phyloP scores from a whole-genome alignment of 768 basidiomycete species.

The Myochromella boudieri region DNA sequence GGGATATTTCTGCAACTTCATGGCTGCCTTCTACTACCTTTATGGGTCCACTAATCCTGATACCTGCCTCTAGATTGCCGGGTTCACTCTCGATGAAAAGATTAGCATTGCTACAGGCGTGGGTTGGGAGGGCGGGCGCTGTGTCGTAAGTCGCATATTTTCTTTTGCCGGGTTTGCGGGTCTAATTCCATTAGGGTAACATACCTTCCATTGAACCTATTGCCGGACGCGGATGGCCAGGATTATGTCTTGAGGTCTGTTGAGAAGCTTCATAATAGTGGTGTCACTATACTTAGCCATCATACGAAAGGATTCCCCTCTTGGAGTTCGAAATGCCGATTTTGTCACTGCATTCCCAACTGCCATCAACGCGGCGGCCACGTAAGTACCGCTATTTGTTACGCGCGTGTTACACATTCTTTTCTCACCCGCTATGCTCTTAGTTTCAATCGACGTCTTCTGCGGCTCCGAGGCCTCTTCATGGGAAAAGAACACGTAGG shows the following conservation, averaged over 20 bases:
- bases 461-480: constrained; percentile 71
- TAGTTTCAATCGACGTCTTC: constrained; percentile 75
- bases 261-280: not conserved
- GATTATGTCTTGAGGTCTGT: constrained; percentile 68
- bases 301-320: constrained; percentile 56
- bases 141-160: constrained; percentile 48
- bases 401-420: not conserved
- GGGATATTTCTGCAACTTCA: too few relatives aligned
- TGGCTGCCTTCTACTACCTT: too few relatives aligned
- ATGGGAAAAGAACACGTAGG: constrained; percentile 83
- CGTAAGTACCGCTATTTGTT: too few relatives aligned
- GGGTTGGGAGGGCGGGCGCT: constrained; percentile 63
- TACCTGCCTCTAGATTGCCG: constrained; percentile 36
- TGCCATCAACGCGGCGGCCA: constrained; percentile 80
- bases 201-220: constrained; percentile 47
- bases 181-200: constrained; percentile 44
- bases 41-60: too few relatives aligned
- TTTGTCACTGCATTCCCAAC: constrained; percentile 80
- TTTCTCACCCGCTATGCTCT: not conserved
- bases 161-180: not conserved
- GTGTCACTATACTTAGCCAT: not conserved
- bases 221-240: constrained; percentile 53
- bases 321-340: constrained; percentile 77
- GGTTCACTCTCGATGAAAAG: constrained; percentile 62
- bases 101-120: constrained; percentile 65